phyloP scores from a whole-genome alignment of 345 rosid genomes.

The Xanthoceras sorbifolium region DNA sequence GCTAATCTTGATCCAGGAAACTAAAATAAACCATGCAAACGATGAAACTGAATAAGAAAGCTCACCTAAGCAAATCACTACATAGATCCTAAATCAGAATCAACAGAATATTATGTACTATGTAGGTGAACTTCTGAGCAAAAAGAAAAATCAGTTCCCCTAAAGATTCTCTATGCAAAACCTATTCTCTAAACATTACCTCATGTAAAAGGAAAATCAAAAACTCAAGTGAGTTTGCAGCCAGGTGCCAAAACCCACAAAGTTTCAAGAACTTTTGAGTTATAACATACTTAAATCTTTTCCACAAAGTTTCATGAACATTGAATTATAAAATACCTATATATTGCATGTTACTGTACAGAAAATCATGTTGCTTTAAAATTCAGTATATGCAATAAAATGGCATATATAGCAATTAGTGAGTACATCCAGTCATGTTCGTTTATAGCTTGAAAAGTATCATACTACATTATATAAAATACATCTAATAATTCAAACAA shows the following conservation, averaged over 20 bases:
- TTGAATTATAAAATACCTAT: neutral
- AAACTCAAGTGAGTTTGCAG: neutral
- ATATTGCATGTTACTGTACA: neutral
- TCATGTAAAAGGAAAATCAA: neutral
- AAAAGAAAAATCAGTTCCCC: neutral
- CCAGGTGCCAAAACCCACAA: neutral
- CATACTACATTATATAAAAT: neutral
- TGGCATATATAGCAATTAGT: too few relatives aligned
- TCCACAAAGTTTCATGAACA: neutral
- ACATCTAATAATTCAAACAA: neutral
- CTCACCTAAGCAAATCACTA: slow-evolving; percentile 2
- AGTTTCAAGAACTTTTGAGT: neutral
- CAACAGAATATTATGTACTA: neutral
- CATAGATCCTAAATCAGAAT: neutral
- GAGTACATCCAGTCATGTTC: neutral
- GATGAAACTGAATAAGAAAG: neutral
- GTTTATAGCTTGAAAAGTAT: neutral
- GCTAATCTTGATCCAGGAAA: neutral
- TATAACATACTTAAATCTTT: neutral
- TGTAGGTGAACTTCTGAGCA: neutral
- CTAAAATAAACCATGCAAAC: neutral
- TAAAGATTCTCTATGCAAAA: neutral
- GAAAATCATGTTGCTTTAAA: neutral
- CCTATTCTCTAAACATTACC: neutral
- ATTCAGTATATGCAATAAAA: neutral